Base-by-base conservation (phyloP, 257 asterid genomes). In the Solanum appendiculatum region DNA sequence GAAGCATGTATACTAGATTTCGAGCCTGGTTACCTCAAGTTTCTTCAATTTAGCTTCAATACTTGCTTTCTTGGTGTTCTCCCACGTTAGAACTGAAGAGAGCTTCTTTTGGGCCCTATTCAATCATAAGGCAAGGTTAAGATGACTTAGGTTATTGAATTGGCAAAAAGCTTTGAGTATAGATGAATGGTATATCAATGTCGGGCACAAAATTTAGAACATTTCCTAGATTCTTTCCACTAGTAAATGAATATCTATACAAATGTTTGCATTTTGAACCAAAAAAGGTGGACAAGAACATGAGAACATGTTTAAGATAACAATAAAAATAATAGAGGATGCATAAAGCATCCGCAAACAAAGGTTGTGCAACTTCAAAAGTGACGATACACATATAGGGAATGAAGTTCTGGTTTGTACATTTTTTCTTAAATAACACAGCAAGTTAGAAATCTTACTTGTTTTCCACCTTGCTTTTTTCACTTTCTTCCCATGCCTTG, bases 401-500 rank as follows among this genome's bases (percentile, higher is more conserved):
- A 84, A 78, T 33, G 20, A 80, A 46, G 42, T 29, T 2, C 16
- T 46, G 37, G 66, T 15, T n/a, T 80, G 40, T 29, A 14, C 18
- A 78, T 27, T 78, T 16, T 16, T 20, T 44, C 66, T 46, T 80
- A 20, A 70, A 37, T 20, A 15, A 82, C 21, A 54, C 9, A 64
- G 21, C 33, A n/a, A 66, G 48, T 13, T 68, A 68, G n/a, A 86
- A 80, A 88, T 86, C 92, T 91, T 90, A 95, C 98, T 91, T 94
- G 95, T 95, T 95, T 66, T 94, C 94, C 77, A 89, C 96, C 93
- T 93, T 95, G 89, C 91, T 54, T 18, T 94, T 94, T 89, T 94
- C 98, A 78, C 92, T 91, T 40, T 95, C 98, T 88, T 95, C 98
- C 98, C 98, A 95, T 42, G 98, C 98, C 91, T 93, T 93, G 87